Evolutionary conservation across 345 rosid species (phyloP), one percentile per base, ranked within the genome.

Genomic region (Eutrema japonicum): DNA sequence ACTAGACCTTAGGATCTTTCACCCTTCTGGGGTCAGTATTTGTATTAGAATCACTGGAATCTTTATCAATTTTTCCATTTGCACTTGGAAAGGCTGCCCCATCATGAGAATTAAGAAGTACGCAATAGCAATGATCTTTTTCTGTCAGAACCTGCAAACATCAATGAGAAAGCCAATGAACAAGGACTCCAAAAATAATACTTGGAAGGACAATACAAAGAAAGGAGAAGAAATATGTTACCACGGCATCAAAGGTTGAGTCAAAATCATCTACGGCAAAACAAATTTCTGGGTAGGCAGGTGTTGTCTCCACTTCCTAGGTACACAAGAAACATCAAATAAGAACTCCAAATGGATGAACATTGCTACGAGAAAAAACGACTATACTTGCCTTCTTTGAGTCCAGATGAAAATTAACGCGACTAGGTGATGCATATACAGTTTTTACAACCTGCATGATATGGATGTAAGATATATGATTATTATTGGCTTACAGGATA

Each of bases 211-310:
- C 6, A 11, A 48, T 32, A 40, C 48, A 67, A 50, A 70, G 47
- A 52, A 52, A 30, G 42, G 40, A 68, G 46, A 60, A 49, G 29
- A 64, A 18, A 14, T 64, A 77, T 82, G 64, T 79, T 82, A 90
- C 99, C 94, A 89, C 99, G 14, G 94, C 94, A 82, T 95, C 99
- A 82, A 95, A 90, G 49, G 99, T 90, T 66, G 98, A 92, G 81
- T 95, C 98, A 62, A 95, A 92, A 83, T 92, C 97, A 81, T 92
- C 99, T 43, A 95, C 84, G 4, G 97, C 96, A 80, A 95, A 95
- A 83, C 92, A 92, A 57, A 92, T 92, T 74, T 92, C 99, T 73
- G 99, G 98, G 85, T 89, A 90, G 69, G 98, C 99, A 77, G 98
- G 90, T 40, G 84, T 83, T 70, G 98, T 89, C 86, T 92, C 97